phyloP scores from a whole-genome alignment of 495 filamentous ascomycete species.

The Ascodesmis nigricans region DNA sequence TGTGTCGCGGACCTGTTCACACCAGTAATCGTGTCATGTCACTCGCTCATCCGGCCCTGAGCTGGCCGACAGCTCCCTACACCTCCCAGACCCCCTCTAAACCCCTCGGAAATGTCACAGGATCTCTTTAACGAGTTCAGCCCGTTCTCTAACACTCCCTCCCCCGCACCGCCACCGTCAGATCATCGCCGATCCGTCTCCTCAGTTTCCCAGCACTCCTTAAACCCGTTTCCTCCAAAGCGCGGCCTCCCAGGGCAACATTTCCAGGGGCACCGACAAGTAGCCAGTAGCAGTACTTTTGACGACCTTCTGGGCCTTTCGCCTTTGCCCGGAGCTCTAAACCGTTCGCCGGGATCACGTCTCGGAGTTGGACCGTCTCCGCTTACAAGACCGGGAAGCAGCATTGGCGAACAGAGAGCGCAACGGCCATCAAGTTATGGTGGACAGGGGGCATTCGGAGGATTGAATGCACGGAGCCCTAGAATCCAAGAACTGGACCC shows the following conservation, averaged over 20 bases:
- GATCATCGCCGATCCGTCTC: conserved; percentile 5
- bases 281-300: conserved; percentile 16
- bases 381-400: too few relatives aligned
- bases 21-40: too few relatives aligned
- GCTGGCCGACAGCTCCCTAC: too few relatives aligned
- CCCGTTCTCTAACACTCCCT: conserved; percentile 8
- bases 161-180: not conserved
- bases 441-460: too few relatives aligned
- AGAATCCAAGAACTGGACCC: conserved; percentile 5
- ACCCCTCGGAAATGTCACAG: conserved; percentile 14
- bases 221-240: conserved; percentile 8
- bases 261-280: conserved; percentile 18
- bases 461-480: too few relatives aligned
- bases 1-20: too few relatives aligned
- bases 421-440: too few relatives aligned
- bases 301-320: conserved; percentile 17
- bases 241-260: conserved; percentile 6
- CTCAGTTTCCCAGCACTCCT: conserved; percentile 2
- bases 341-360: too few relatives aligned
- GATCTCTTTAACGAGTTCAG: conserved; percentile 20
- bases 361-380: too few relatives aligned
- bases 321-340: not conserved
- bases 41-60: too few relatives aligned
- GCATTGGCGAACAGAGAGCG: too few relatives aligned
- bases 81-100: not conserved